A percentile compares a stretch with the other conserved stretches of the same genome.
These are phyloP conservation scores for Apiospora koreana DNA, from an alignment of 2,329 filamentous ascomycete genomes.

Conservation along the genomic window DNA sequence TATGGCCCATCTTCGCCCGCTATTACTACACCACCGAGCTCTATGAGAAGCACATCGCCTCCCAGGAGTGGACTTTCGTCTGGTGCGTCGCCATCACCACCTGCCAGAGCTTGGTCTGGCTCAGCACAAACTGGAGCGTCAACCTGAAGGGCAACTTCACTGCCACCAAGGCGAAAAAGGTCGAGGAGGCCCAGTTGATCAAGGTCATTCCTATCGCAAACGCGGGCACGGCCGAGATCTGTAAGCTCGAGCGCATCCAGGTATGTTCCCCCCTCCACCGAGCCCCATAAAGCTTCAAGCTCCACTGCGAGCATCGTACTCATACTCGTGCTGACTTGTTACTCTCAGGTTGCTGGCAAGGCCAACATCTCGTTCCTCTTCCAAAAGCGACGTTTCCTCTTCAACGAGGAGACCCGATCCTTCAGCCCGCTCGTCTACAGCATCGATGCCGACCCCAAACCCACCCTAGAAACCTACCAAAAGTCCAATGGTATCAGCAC, in stretches of 20 bases:
- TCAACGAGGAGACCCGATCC: conserved; percentile 67
- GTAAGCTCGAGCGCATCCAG: conserved; percentile 74
- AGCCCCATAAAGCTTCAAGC: not conserved
- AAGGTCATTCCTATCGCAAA: conserved; percentile 91
- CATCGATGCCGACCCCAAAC: conserved; percentile 84
- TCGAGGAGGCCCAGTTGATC: conserved; percentile 80
- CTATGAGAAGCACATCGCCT: conserved; percentile 89
- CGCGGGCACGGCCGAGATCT: conserved; percentile 87
- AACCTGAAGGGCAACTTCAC: conserved; percentile 82
- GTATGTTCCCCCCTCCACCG: conserved; percentile 36
- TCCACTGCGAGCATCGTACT: not conserved
- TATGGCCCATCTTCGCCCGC: conserved; percentile 90
- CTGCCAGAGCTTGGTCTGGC: conserved; percentile 84
- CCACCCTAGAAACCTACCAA: conserved; percentile 77
- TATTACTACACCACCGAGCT: conserved; percentile 81
- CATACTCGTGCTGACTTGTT: not conserved
- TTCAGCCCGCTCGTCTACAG: conserved; percentile 83
- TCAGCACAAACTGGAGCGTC: conserved; percentile 98
- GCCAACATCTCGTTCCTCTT: conserved; percentile 87
- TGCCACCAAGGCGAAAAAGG: conserved; percentile 65
- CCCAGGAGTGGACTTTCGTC: conserved; percentile 97
- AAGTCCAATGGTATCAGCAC: conserved; percentile 73
- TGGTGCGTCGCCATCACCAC: conserved; percentile 89
- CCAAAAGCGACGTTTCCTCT: conserved; percentile 96
- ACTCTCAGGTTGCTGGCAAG: conserved; percentile 67